A percentile compares a stretch with the other conserved stretches of the same genome.
phyloP scores from a whole-genome alignment of 176 grass and related monocot genomes.

The Neostapfia colusana region DNA sequence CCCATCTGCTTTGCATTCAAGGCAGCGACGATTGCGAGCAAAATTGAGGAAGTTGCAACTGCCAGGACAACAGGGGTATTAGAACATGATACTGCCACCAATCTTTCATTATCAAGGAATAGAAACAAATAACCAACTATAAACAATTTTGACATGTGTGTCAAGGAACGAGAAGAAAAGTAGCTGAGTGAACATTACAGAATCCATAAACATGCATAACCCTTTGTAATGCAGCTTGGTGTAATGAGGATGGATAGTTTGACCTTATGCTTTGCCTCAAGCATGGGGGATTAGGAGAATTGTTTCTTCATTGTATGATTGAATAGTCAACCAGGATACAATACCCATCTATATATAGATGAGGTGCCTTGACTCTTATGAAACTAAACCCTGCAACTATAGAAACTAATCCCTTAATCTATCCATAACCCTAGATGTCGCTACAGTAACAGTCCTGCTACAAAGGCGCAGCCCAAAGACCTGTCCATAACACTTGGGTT shows the following conservation, averaged over 20 bases:
- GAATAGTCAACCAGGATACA: too few species aligned
- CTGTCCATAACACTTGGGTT: neutral
- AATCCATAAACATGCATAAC: slow-evolving; percentile 10
- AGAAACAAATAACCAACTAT: neutral
- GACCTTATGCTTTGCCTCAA: too few species aligned
- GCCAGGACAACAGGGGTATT: slow-evolving; percentile 13
- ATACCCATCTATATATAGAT: too few species aligned
- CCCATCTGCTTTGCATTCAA: slow-evolving; percentile 70
- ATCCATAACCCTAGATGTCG: too few species aligned
- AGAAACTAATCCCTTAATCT: too few species aligned
- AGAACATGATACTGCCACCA: neutral
- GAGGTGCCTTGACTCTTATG: too few species aligned
- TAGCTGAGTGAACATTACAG: slow-evolving; percentile 17
- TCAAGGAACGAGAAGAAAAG: slow-evolving; percentile 6
- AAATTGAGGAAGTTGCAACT: slow-evolving; percentile 83
- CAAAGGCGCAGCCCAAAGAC: too few species aligned
- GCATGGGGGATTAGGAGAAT: too few species aligned
- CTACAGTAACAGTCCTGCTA: too few species aligned
- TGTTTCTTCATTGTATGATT: too few species aligned
- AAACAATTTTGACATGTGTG: neutral
- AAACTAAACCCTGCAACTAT: too few species aligned
- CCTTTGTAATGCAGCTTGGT: neutral
- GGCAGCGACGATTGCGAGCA: slow-evolving; percentile 58
- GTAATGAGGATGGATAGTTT: too few species aligned
- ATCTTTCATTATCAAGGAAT: neutral